A percentile compares a stretch with the other conserved stretches of the same genome.
phyloP scores from a whole-genome alignment of 805 yeast species.

The Nakazawaea ishiwadae region DNA sequence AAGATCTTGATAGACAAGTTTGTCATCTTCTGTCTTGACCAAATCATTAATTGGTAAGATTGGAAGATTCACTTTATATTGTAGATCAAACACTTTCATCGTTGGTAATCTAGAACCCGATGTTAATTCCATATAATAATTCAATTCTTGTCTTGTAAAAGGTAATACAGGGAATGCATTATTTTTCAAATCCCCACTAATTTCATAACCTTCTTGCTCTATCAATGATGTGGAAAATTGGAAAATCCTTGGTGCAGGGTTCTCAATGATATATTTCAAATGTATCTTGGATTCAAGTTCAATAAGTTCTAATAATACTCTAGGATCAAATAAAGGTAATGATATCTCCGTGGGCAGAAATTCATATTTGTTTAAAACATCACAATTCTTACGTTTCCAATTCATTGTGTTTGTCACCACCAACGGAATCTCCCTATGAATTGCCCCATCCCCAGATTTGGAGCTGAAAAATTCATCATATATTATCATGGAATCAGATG shows the following conservation, averaged over 20 bases:
- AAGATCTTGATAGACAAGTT: conserved; percentile 13
- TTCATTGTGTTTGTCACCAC: conserved; percentile 21
- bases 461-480: conserved; percentile 28
- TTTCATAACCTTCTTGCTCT: conserved; percentile 17
- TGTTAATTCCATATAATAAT: conserved; percentile 21
- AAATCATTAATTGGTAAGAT: conserved; percentile 35
- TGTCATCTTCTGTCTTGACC: conserved; percentile 24
- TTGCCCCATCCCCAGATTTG: conserved; percentile 31
- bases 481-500: not conserved
- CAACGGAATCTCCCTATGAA: conserved; percentile 34
- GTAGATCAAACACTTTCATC: conserved; percentile 62
- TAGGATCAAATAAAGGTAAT: conserved; percentile 65
- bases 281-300: conserved; percentile 18
- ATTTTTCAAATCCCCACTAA: conserved; percentile 22
- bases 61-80: conserved; percentile 60
- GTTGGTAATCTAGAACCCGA: conserved; percentile 47
- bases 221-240: conserved; percentile 38
- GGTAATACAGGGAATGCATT: conserved; percentile 56
- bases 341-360: conserved; percentile 44
- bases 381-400: conserved; percentile 29
- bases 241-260: conserved; percentile 68
- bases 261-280: conserved; percentile 56
- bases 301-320: conserved; percentile 46
- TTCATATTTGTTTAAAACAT: conserved; percentile 23
- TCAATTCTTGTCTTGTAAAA: conserved; percentile 43